A percentile compares a stretch with the other conserved stretches of the same genome.
phyloP scores from a whole-genome alignment of 2,329 filamentous ascomycete genomes.

The Trichoderma atroviride region DNA sequence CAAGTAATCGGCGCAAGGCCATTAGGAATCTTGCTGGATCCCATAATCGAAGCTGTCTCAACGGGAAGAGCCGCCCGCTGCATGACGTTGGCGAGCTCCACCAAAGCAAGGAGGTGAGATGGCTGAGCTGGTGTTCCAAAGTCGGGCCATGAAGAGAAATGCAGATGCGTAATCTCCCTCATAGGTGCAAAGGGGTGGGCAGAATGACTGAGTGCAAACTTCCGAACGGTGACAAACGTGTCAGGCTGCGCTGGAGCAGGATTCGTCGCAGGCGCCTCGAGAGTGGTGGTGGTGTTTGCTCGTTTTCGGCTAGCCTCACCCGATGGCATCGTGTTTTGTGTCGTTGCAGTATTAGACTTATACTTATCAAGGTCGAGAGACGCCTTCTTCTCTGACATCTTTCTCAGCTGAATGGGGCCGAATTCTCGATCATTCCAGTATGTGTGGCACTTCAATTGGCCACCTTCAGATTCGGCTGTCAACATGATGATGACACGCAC shows the following conservation, averaged over 20 bases:
- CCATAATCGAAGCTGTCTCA: slow-evolving; percentile 46
- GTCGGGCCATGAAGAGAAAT: slow-evolving; percentile 96
- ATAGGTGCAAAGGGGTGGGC: slow-evolving; percentile 80
- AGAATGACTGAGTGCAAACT: slow-evolving; percentile 80
- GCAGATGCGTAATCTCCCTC: slow-evolving; percentile 90
- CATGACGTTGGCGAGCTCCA: slow-evolving; percentile 84
- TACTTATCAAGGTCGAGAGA: slow-evolving; percentile 70
- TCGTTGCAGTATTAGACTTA: slow-evolving; percentile 44
- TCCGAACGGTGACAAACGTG: slow-evolving; percentile 76
- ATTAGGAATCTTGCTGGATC: slow-evolving; percentile 35
- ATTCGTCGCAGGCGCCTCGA: slow-evolving; percentile 40
- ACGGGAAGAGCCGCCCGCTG: slow-evolving; percentile 59
- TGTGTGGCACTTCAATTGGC: slow-evolving; percentile 90
- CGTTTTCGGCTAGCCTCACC: slow-evolving; percentile 52
- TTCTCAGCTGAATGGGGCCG: slow-evolving; percentile 73
- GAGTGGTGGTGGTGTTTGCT: slow-evolving; percentile 56
- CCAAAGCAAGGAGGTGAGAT: slow-evolving; percentile 79
- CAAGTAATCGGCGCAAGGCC: slow-evolving; percentile 47
- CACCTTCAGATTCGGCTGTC: slow-evolving; percentile 90
- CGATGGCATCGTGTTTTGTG: slow-evolving; percentile 35
- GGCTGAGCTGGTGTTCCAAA: slow-evolving; percentile 92
- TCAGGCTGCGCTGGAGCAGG: slow-evolving; percentile 50
- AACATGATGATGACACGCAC: slow-evolving; percentile 94
- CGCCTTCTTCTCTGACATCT: slow-evolving; percentile 79
- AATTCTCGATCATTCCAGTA: slow-evolving; percentile 87